These are phyloP conservation scores for Diaporthe batatas DNA, from an alignment of 2,329 filamentous ascomycete species.

Conservation along the genomic window DNA sequence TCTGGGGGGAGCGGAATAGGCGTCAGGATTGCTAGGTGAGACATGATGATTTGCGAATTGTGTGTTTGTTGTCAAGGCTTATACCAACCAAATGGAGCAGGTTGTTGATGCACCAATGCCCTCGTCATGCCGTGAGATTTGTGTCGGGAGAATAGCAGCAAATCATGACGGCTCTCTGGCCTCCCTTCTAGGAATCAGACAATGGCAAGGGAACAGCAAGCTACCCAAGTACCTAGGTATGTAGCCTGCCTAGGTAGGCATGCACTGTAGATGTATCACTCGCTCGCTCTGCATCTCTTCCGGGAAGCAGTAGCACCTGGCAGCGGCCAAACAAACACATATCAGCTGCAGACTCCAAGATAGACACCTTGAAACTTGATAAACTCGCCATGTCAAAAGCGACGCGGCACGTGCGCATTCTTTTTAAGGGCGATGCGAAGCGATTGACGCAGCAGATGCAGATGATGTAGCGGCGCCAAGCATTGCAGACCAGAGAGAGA, in stretches of 20 bases:
- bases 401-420: slow-evolving; percentile 18
- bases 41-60: slow-evolving; percentile 23
- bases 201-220: background rate
- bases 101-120: slow-evolving; percentile 31
- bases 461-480: slow-evolving; percentile 8
- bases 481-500: background rate
- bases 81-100: slow-evolving; percentile 43
- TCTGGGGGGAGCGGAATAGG: background rate
- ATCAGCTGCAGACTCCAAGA: too few relatives aligned
- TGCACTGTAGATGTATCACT: background rate
- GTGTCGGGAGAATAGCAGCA: background rate
- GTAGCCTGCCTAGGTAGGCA: background rate
- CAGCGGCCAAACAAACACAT: too few relatives aligned
- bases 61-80: slow-evolving; percentile 39
- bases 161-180: background rate
- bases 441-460: slow-evolving; percentile 3
- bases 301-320: background rate
- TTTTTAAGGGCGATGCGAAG: slow-evolving; percentile 5
- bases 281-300: background rate
- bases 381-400: background rate
- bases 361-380: too few relatives aligned
- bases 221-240: too few relatives aligned
- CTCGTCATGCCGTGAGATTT: slow-evolving; percentile 16
- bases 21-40: slow-evolving; percentile 38
- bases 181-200: background rate